Evolutionary conservation across 2,329 filamentous ascomycete genomes (phyloP).

Genomic region (Sarocladium brachiariae): DNA sequence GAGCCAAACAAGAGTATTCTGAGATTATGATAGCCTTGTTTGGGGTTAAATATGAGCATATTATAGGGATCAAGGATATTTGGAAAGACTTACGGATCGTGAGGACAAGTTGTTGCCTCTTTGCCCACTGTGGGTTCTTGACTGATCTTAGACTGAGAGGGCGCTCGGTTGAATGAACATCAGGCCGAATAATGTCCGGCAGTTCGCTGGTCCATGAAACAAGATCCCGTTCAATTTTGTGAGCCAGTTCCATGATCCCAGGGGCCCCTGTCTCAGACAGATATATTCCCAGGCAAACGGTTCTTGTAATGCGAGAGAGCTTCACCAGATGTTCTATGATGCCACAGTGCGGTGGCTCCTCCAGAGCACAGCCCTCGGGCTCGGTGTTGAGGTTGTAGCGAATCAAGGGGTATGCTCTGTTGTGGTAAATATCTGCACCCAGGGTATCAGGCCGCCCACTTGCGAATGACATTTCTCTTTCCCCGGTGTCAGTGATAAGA

Average conservation of each 20-base stretch:
- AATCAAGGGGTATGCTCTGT: slow-evolving; percentile 26
- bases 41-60: too few species aligned
- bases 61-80: not conserved
- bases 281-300: not conserved
- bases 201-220: not conserved
- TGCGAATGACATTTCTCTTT: slow-evolving; percentile 39
- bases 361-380: not conserved
- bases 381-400: too few species aligned
- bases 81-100: not conserved
- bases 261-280: not conserved
- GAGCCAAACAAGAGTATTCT: slow-evolving; percentile 21
- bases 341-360: not conserved
- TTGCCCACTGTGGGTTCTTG: not conserved
- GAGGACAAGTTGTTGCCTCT: not conserved
- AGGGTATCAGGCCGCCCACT: slow-evolving; percentile 41
- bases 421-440: slow-evolving; percentile 41
- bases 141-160: not conserved
- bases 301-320: not conserved
- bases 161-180: too few species aligned
- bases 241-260: not conserved
- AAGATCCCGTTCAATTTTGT: not conserved
- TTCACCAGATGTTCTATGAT: not conserved
- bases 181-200: not conserved
- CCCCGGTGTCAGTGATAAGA: not conserved
- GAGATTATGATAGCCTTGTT: slow-evolving; percentile 22